Conservation (phyloP, 257 asterid genomes). For the Ligustrum vulgare region DNA sequence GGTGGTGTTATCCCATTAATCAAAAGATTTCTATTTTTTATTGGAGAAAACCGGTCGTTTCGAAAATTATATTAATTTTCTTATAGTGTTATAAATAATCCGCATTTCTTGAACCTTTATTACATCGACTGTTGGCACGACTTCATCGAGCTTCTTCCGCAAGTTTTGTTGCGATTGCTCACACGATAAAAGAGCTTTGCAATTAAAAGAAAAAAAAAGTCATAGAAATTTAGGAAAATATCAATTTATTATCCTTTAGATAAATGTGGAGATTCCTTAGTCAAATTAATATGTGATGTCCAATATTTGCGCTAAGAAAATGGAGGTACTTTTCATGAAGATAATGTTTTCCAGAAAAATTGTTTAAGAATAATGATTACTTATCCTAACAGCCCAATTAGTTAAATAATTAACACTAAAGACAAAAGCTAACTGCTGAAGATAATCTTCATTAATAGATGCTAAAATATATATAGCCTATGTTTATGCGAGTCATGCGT, state of each 20-base stretch:
- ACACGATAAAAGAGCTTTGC: not conserved
- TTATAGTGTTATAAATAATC: too few species aligned
- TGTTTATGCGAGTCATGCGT: too few species aligned
- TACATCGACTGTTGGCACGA: not conserved
- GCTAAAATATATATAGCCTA: too few species aligned
- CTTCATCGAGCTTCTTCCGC: not conserved
- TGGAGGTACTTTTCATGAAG: not conserved
- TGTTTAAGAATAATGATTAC: not conserved
- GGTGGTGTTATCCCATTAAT: not conserved
- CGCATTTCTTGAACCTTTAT: not conserved
- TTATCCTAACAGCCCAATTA: slow-evolving; percentile 20
- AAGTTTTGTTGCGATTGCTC: too few species aligned
- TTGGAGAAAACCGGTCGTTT: too few species aligned
- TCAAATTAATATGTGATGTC: not conserved
- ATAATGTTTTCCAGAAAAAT: not conserved
- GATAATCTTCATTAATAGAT: not conserved
- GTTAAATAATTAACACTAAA: slow-evolving; percentile 1
- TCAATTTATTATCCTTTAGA: not conserved
- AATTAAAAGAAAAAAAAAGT: not conserved
- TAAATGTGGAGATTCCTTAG: not conserved
- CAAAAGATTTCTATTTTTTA: too few species aligned
- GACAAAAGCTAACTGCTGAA: not conserved
- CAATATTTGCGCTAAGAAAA: not conserved
- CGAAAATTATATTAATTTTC: too few species aligned
- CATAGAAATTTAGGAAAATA: slow-evolving; percentile 20